Evolutionary conservation across 2,329 filamentous ascomycete species (phyloP).

Genomic region (Biscogniauxia mediterranea): DNA sequence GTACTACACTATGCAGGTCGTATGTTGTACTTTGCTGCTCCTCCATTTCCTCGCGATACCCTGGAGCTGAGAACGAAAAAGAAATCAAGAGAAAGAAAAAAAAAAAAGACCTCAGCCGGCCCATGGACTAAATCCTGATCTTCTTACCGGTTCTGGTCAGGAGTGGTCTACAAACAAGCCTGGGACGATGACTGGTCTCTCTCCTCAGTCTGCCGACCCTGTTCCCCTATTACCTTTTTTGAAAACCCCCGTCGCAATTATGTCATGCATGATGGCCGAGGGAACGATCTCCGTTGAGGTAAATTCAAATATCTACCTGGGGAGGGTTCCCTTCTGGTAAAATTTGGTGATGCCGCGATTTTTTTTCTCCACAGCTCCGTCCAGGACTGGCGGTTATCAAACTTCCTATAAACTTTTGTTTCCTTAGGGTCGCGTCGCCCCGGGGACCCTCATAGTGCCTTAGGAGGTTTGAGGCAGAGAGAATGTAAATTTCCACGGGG

Average conservation of each 20-base stretch:
- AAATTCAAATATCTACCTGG: conserved; percentile 22
- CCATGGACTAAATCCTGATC: neutral
- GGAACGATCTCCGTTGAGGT: conserved; percentile 32
- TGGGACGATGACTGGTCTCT: conserved; percentile 5
- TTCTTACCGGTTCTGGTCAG: neutral
- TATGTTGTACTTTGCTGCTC: neutral
- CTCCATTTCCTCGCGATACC: neutral
- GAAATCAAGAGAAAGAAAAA: neutral
- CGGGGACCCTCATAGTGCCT: conserved; percentile 17
- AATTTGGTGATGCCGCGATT: conserved; percentile 20
- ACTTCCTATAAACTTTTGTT: conserved; percentile 19
- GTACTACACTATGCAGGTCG: neutral
- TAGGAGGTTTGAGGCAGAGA: conserved; percentile 14
- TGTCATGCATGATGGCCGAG: conserved; percentile 43
- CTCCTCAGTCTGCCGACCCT: conserved; percentile 17
- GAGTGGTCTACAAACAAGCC: neutral
- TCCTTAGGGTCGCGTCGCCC: conserved; percentile 17
- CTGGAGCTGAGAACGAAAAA: neutral
- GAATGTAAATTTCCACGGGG: conserved; percentile 13
- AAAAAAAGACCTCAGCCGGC: conserved; percentile 7
- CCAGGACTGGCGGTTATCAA: conserved; percentile 19
- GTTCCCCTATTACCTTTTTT: conserved; percentile 15
- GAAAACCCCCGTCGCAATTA: conserved; percentile 37
- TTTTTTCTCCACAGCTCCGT: conserved; percentile 25
- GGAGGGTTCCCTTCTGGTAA: conserved; percentile 14